Evolutionary conservation across 2,329 filamentous ascomycete genomes (phyloP), one percentile per base, ranked within the genome.

Genomic region (Fusarium sublunatum): DNA sequence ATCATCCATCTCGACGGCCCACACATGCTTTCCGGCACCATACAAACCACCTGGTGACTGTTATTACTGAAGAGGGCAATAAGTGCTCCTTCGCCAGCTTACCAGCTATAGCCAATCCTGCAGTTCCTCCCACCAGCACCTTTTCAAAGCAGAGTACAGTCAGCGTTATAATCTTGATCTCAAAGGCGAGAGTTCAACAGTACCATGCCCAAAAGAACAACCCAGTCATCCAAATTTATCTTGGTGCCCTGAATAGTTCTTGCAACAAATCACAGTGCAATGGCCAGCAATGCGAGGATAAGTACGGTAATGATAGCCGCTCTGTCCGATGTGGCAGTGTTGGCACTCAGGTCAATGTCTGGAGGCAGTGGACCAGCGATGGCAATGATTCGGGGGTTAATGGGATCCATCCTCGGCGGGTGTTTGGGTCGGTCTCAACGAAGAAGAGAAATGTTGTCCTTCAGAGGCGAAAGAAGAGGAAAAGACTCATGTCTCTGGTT

Each of bases 1-100:
- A 10, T 53, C 22, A 1, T 31, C 35, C 24, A 50, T n/a, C 15
- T 34, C n/a, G 31, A 53, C 15, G 11, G 46, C 58, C 58, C 53
- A 61, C 7, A 58, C n/a, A 22, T 61, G 53, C 12, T 58, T 53
- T 3, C 58, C 53, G 25, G 53, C 43, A 19, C 58, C 53, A 13
- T 42, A 43, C 7, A 29, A 26, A 5, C 36, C 53, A 25, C 53
- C 58, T 61, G 6, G 10, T 25, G 4, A 4, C n/a, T 12, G 24
- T 61, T 15, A 60, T 31, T 5, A 2, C 29, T 38, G 34, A 6
- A 6, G 9, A 15, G 6, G n/a, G 1, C 8, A 10, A 2, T 1
- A 25, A 7, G 5, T 10, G 2, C 19, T 22, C 1, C 2, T 7
- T 9, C 15, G 3, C 11, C 9, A 22, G 7, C 48, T 38, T 35